Evolutionary conservation across 2,329 filamentous ascomycete genomes (phyloP).

Genomic region (Neopestalotiopsis sp.): DNA sequence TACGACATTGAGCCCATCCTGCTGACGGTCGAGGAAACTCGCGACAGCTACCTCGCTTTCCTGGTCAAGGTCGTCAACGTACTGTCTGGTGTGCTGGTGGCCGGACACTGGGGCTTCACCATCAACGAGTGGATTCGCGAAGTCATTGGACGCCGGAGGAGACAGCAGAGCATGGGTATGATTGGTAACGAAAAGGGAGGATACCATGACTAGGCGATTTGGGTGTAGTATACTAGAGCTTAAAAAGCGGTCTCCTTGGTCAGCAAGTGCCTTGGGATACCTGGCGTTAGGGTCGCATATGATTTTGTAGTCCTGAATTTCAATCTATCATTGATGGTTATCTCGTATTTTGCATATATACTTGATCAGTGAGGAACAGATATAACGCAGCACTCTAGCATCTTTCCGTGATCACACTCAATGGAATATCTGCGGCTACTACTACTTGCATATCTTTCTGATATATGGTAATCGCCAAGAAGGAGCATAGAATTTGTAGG

Average conservation of each 20-base stretch:
- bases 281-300: constrained; percentile 9
- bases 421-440: too few species aligned
- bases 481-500: too few species aligned
- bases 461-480: too few species aligned
- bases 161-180: constrained; percentile 52
- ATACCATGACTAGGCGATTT: constrained; percentile 34
- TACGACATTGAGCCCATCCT: constrained; percentile 98
- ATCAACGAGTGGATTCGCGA: constrained; percentile 76
- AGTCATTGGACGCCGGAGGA: constrained; percentile 56
- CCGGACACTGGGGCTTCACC: constrained; percentile 91
- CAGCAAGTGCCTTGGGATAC: neutral
- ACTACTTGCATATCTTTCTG: too few species aligned
- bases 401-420: too few species aligned
- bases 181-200: constrained; percentile 52
- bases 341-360: neutral
- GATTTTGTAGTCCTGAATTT: neutral
- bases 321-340: neutral
- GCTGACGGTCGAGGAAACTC: constrained; percentile 82
- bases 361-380: neutral
- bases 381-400: too few species aligned
- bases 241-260: constrained; percentile 5
- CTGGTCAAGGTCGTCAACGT: constrained; percentile 88
- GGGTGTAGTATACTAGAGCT: constrained; percentile 1
- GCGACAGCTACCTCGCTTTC: constrained; percentile 76
- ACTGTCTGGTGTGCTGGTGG: constrained; percentile 86